These are phyloP conservation scores for Physocladia obscura DNA, from an alignment of 192 early-diverging fungal genomes.

Conservation along the genomic window DNA sequence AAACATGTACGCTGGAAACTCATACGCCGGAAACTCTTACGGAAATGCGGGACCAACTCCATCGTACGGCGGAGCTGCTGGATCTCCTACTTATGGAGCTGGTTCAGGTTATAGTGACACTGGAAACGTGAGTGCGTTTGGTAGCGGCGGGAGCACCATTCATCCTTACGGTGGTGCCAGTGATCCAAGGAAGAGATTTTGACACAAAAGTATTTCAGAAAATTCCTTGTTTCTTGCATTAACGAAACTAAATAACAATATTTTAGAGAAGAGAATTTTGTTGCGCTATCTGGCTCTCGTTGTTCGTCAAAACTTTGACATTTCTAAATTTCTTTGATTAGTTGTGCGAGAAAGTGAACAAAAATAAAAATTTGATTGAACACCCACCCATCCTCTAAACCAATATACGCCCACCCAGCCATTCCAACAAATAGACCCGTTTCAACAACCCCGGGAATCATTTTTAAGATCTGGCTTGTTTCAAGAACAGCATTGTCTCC, in stretches of 20 bases:
- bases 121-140: not conserved
- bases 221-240: too few species aligned
- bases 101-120: not conserved
- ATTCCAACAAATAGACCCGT: constrained; percentile 90
- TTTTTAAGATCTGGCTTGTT: constrained; percentile 59
- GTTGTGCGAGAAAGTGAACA: too few species aligned
- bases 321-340: too few species aligned
- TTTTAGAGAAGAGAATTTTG: too few species aligned
- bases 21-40: not conserved
- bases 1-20: not conserved
- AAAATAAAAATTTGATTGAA: too few species aligned
- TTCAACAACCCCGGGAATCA: constrained; percentile 86
- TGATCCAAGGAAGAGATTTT: constrained; percentile 9
- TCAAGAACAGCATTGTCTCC: constrained; percentile 64
- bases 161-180: not conserved
- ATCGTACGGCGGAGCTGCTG: not conserved
- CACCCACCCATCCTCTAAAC: constrained; percentile 61
- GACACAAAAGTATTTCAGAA: too few species aligned
- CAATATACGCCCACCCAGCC: constrained; percentile 84
- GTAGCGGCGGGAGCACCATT: not conserved
- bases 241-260: too few species aligned
- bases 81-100: not conserved
- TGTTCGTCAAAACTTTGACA: too few species aligned
- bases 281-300: too few species aligned
- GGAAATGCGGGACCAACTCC: not conserved